A percentile compares a stretch with the other conserved stretches of the same genome.
These are phyloP conservation scores for Russula ochroleuca DNA, from an alignment of 768 basidiomycete species.

Conservation along the genomic window DNA sequence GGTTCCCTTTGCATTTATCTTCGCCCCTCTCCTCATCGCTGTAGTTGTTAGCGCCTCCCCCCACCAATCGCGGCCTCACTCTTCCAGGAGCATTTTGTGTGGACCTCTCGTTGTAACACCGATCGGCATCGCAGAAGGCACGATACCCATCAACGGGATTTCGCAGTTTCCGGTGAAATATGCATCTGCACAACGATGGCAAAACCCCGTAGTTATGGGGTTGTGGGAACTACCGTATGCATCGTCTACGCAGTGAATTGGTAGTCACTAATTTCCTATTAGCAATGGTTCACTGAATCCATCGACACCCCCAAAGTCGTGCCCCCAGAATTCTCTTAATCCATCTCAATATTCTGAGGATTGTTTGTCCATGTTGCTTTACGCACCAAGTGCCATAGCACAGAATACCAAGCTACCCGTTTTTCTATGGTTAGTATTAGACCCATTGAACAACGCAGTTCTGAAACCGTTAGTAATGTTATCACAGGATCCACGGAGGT, in stretches of 20 bases:
- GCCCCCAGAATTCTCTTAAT: conserved; percentile 58
- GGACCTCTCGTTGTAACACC: conserved; percentile 41
- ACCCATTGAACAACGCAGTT: not conserved
- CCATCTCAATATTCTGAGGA: conserved; percentile 60
- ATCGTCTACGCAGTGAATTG: not conserved
- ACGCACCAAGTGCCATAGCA: conserved; percentile 50
- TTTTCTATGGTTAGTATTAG: conserved; percentile 52
- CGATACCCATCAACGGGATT: conserved; percentile 45
- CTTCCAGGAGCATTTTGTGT: conserved; percentile 37
- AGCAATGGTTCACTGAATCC: conserved; percentile 52
- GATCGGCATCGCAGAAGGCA: conserved; percentile 55
- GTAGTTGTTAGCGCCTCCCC: conserved; percentile 36
- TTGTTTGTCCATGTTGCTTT: conserved; percentile 76
- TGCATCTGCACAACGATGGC: conserved; percentile 59
- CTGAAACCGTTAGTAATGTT: not conserved
- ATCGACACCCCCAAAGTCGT: conserved; percentile 59
- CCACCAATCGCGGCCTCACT: conserved; percentile 37
- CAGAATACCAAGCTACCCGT: conserved; percentile 41
- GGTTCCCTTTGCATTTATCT: conserved; percentile 35
- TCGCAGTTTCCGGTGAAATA: conserved; percentile 64
- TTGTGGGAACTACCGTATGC: conserved; percentile 64
- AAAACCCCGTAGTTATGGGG: conserved; percentile 48
- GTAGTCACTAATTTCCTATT: conserved; percentile 1
- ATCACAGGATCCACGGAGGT: conserved; percentile 77
- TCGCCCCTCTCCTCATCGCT: conserved; percentile 34